Evolutionary conservation across 306 rosid species (phyloP), one percentile per base, ranked within the genome.

Genomic region (Parietaria judaica): DNA sequence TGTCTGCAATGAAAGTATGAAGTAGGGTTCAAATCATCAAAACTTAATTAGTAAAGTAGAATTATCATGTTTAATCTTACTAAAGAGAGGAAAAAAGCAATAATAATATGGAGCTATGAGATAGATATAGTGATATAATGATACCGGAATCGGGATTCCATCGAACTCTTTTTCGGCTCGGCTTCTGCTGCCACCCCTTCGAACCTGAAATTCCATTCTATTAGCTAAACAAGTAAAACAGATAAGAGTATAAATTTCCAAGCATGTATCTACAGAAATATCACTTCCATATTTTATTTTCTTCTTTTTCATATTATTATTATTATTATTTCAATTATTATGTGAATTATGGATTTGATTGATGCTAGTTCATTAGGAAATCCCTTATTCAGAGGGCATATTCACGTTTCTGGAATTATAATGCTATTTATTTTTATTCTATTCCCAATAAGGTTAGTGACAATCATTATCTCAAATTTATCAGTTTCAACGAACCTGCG

Each of bases 141-240:
- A 50, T 65, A 85, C 94, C 88, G 52, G 72, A 45, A 73, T 87
- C 81, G 7, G 83, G 86, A 73, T 83, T 86, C 95, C 95, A 84
- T 56, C 80, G 72, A 58, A 72, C 74, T 55, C 63, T 80, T 72
- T 76, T 79, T 16, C 54, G 80, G 52, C 60, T 74, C 58, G 64
- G 54, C 56, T 46, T 64, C 36, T n/a, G 37, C 61, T 36, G 66
- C 60, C 15, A 69, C 61, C 61, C 76, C 54, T 64, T 67, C 7
- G 76, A 44, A 67, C 88, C 86, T 84, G 81, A 64, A 75, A 61
- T 47, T 66, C 59, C 47, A 77, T 45, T 38, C 56, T 51, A 54
- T n/a, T 59, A 54, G 48, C 34, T 38, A 65, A 61, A 7, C 43
- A 15, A 76, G 38, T 57, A 49, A 23, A 16, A 9, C 47, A 43